Percentiles rank a stretch among this genome's conserved stretches.
These are phyloP conservation scores for Colletotrichum lupini DNA, from an alignment of 2,329 filamentous ascomycete species.

Conservation along the genomic window DNA sequence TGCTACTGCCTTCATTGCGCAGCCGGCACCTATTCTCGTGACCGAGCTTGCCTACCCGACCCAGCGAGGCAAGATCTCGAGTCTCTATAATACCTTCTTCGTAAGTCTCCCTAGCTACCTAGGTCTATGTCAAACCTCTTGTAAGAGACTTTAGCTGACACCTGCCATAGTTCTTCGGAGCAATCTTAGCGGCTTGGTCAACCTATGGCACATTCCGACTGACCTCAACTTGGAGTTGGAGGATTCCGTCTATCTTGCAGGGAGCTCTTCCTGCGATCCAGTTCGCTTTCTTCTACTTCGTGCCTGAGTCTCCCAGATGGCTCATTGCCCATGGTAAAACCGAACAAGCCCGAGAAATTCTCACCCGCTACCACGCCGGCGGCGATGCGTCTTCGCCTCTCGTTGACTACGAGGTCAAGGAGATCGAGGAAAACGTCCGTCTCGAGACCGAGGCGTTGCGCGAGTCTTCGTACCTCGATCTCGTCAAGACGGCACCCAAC, in stretches of 20 bases:
- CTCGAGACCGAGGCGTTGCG: conserved; percentile 62
- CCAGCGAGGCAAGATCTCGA: conserved; percentile 46
- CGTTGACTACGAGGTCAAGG: conserved; percentile 51
- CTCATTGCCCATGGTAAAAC: conserved; percentile 65
- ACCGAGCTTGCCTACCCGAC: conserved; percentile 49
- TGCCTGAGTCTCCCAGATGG: conserved; percentile 73
- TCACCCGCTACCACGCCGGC: conserved; percentile 62
- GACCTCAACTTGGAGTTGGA: conserved; percentile 42
- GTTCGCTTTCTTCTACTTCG: conserved; percentile 15
- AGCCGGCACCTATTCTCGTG: conserved; percentile 47
- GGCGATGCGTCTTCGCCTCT: conserved; percentile 55
- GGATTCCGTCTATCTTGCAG: conserved; percentile 42
- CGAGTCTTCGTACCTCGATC: conserved; percentile 40
- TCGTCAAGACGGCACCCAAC: conserved; percentile 43
- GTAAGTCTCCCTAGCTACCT: background rate
- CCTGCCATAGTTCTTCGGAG: conserved; percentile 48
- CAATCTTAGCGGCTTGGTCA: conserved; percentile 43
- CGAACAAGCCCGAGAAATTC: conserved; percentile 61
- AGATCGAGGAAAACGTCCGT: conserved; percentile 53
- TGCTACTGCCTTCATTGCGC: conserved; percentile 43
- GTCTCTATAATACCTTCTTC: conserved; percentile 58
- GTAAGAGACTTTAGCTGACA: background rate
- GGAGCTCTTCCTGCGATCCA: conserved; percentile 51
- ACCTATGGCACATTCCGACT: conserved; percentile 48
- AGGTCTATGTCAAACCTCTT: background rate